A percentile compares a stretch with the other conserved stretches of the same genome.
phyloP scores from a whole-genome alignment of 2,329 filamentous ascomycete species.

The Stachybotrys chartarum region DNA sequence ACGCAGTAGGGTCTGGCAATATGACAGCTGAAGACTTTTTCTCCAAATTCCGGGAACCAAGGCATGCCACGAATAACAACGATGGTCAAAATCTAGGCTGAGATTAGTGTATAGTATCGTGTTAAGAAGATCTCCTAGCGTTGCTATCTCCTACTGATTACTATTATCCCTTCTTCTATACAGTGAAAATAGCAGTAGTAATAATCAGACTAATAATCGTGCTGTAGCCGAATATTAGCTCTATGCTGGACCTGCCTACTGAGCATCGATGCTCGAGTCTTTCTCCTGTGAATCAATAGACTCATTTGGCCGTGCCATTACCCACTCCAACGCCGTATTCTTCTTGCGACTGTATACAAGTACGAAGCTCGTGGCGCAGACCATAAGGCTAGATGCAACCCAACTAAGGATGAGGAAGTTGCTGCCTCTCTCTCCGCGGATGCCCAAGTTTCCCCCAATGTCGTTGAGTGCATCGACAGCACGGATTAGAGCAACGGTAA shows the following conservation, averaged over 20 bases:
- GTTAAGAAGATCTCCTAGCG: background rate
- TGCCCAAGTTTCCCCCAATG: background rate
- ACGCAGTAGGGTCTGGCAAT: background rate
- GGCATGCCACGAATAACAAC: background rate
- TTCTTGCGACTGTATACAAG: background rate
- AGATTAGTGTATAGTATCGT: background rate
- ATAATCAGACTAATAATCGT: too few relatives aligned
- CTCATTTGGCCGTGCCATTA: background rate
- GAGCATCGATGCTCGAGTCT: background rate
- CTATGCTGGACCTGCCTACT: background rate
- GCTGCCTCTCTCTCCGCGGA: background rate
- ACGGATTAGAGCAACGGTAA: background rate
- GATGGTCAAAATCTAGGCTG: background rate
- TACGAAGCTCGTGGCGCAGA: background rate
- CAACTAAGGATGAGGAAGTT: background rate
- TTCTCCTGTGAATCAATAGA: background rate
- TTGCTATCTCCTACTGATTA: background rate
- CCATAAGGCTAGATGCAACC: background rate
- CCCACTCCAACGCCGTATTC: background rate
- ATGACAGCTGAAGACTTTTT: background rate
- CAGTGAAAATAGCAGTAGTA: background rate
- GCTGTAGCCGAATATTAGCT: too few relatives aligned
- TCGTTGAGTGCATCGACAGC: background rate
- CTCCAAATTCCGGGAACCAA: background rate
- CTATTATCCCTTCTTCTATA: background rate